phyloP scores from a whole-genome alignment of 805 yeast genomes.

The Candida montana region DNA sequence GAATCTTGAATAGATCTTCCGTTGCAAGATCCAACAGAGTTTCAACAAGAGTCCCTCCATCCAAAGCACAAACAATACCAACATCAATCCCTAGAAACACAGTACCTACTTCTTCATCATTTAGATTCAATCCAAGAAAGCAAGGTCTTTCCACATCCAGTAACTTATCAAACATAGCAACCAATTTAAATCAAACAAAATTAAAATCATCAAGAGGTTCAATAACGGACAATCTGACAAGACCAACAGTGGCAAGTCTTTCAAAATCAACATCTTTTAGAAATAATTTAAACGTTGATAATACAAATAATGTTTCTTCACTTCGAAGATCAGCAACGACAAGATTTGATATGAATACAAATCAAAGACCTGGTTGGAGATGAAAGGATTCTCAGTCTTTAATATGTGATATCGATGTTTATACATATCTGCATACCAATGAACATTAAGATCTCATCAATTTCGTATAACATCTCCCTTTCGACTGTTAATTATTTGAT shows the following conservation, averaged over 20 bases:
- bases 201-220: constrained; percentile 18
- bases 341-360: background rate
- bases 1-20: background rate
- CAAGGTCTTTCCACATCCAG: background rate
- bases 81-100: constrained; percentile 1
- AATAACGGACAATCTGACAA: constrained; percentile 16
- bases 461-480: too few species aligned
- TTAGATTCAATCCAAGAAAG: constrained; percentile 3
- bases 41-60: background rate
- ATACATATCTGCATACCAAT: too few species aligned
- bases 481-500: too few species aligned
- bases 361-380: constrained; percentile 2
- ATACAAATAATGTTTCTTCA: background rate
- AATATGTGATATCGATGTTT: too few species aligned
- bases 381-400: too few species aligned
- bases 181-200: background rate
- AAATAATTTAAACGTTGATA: constrained; percentile 4
- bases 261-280: constrained; percentile 17
- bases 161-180: constrained; percentile 12
- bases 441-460: too few species aligned
- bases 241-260: constrained; percentile 20
- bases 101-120: constrained; percentile 5
- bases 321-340: constrained; percentile 8
- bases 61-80: background rate
- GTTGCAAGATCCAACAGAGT: background rate